Percentiles rank a stretch among this genome's conserved stretches.
These are phyloP conservation scores for Nicotiana undulata DNA, from an alignment of 257 asterid species.

Conservation along the genomic window DNA sequence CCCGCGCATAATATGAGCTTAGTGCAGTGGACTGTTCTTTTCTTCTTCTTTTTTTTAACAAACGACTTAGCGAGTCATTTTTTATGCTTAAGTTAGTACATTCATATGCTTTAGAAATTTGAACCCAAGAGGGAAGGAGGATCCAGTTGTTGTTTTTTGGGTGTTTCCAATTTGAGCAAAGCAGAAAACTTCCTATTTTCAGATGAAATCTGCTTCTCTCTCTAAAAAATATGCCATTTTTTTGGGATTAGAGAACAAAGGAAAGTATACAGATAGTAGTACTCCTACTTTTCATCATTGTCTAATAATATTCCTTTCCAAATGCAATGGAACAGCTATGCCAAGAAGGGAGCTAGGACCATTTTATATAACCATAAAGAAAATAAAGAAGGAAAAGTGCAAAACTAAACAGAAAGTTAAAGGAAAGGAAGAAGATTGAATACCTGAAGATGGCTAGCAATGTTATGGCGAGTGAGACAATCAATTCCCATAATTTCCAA, in stretches of 20 bases:
- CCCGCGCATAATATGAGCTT: no score
- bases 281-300: neutral
- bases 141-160: neutral
- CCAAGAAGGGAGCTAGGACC: neutral
- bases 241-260: neutral
- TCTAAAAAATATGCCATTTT: neutral
- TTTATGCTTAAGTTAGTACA: neutral
- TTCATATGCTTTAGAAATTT: neutral
- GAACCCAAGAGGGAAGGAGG: neutral
- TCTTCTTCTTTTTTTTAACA: no score
- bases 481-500: constrained; percentile 91
- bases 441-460: constrained; percentile 98
- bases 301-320: neutral
- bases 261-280: neutral
- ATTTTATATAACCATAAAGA: neutral
- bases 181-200: neutral
- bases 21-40: no score
- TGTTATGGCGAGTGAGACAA: constrained; percentile 94
- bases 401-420: neutral
- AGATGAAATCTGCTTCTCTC: neutral
- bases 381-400: neutral
- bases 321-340: neutral
- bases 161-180: neutral
- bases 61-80: neutral
- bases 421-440: neutral